Evolutionary conservation across 2,329 filamentous ascomycete genomes (phyloP).

Genomic region (Sporothrix pseudoabietina): DNA sequence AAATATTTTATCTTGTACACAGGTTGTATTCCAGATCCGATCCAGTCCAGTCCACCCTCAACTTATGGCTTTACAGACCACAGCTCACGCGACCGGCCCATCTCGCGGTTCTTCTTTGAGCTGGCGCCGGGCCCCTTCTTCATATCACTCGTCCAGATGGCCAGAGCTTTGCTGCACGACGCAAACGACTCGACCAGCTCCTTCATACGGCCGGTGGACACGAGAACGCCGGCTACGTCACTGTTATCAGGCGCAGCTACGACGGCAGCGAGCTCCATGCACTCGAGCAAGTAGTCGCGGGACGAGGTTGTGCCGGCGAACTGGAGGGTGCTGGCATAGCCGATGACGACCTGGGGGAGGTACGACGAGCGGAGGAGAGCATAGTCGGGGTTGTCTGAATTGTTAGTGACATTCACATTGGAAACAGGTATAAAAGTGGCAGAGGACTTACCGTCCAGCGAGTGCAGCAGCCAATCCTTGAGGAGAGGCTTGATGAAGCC

Average conservation of each 20-base stretch:
- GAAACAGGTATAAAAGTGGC: neutral
- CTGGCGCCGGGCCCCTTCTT: slow-evolving; percentile 53
- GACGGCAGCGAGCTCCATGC: slow-evolving; percentile 79
- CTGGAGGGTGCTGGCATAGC: slow-evolving; percentile 79
- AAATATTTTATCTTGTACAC: slow-evolving; percentile 6
- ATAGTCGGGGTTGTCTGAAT: slow-evolving; percentile 61
- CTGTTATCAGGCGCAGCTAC: slow-evolving; percentile 72
- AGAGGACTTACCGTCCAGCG: slow-evolving; percentile 54
- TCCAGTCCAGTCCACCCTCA: neutral
- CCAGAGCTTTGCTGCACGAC: slow-evolving; percentile 71
- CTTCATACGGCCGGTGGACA: slow-evolving; percentile 67
- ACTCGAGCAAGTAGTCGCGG: slow-evolving; percentile 75
- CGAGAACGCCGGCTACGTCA: slow-evolving; percentile 66
- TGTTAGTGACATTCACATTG: neutral
- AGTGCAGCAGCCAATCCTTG: slow-evolving; percentile 62
- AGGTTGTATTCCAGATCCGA: neutral
- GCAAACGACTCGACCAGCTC: slow-evolving; percentile 79
- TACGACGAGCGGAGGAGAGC: slow-evolving; percentile 71
- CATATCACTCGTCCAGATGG: slow-evolving; percentile 55
- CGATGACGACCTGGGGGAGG: slow-evolving; percentile 81
- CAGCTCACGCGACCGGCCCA: slow-evolving; percentile 64
- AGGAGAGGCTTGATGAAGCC: slow-evolving; percentile 63
- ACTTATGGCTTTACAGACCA: slow-evolving; percentile 57
- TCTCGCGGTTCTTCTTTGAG: slow-evolving; percentile 62
- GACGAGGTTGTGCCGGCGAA: slow-evolving; percentile 74